These are phyloP conservation scores for Solanum virginianum DNA, from an alignment of 257 asterid genomes.

Conservation along the genomic window DNA sequence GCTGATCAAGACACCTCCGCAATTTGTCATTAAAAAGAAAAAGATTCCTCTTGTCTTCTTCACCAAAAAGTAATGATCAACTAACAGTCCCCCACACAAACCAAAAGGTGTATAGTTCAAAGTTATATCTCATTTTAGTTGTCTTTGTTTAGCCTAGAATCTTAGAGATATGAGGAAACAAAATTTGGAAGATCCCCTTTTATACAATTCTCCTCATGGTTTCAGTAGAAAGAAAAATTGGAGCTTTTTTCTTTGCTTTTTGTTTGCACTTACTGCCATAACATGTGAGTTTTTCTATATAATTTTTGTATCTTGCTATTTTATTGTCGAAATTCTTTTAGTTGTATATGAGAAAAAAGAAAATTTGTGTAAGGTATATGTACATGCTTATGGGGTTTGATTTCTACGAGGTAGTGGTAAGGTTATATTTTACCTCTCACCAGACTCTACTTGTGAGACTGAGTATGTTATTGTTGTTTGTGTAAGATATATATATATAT, in stretches of 20 bases:
- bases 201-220: neutral
- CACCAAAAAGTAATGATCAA: neutral
- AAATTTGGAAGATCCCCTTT: neutral
- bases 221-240: neutral
- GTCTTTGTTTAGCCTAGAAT: neutral
- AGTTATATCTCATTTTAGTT: neutral
- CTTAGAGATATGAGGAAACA: neutral
- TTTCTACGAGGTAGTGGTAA: no score
- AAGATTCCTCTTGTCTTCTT: neutral
- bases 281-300: neutral
- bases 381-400: no score
- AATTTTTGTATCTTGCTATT: neutral
- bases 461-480: no score
- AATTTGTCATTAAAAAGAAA: no score
- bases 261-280: neutral
- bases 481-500: no score
- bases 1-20: no score
- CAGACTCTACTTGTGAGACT: no score
- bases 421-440: no score
- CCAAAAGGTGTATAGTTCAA: no score
- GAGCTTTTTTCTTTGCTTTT: neutral
- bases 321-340: neutral
- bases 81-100: neutral
- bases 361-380: no score
- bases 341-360: no score